phyloP scores from a whole-genome alignment of 2,329 filamentous ascomycete genomes.

The Aphanocladium album region DNA sequence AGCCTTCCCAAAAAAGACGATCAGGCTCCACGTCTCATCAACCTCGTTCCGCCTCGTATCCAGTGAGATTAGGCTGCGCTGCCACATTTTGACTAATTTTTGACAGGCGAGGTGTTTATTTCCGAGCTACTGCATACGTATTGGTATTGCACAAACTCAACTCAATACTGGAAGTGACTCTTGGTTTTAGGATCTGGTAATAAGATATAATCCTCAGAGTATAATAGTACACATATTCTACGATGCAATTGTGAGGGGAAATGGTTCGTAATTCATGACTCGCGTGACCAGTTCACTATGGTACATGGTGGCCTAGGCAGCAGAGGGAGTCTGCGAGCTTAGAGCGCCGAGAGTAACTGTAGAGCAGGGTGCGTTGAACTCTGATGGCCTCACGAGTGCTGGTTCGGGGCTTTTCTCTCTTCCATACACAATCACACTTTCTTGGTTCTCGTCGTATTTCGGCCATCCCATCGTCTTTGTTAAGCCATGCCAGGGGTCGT shows the following conservation, averaged over 20 bases:
- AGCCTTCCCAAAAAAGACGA: background rate
- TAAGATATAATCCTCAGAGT: no score
- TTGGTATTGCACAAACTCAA: no score
- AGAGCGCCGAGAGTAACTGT: conserved; percentile 21
- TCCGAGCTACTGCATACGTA: no score
- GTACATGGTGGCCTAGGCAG: no score
- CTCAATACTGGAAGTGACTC: no score
- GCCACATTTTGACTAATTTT: background rate
- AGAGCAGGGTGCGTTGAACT: conserved; percentile 22
- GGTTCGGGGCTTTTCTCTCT: conserved; percentile 20
- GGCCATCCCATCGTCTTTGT: conserved; percentile 32
- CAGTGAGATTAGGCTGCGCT: background rate
- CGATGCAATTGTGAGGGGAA: background rate
- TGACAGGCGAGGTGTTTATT: no score
- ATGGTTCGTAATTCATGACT: background rate
- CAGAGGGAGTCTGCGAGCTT: conserved; percentile 6
- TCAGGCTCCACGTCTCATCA: background rate
- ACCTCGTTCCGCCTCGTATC: background rate
- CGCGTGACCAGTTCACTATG: background rate
- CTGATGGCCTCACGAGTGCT: conserved; percentile 21
- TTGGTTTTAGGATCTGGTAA: no score
- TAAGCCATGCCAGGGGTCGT: conserved; percentile 32
- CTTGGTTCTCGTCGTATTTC: conserved; percentile 21
- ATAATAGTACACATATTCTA: background rate
- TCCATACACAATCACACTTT: conserved; percentile 24